phyloP scores from a whole-genome alignment of 495 filamentous ascomycete species.

The Tuber magnatum region DNA sequence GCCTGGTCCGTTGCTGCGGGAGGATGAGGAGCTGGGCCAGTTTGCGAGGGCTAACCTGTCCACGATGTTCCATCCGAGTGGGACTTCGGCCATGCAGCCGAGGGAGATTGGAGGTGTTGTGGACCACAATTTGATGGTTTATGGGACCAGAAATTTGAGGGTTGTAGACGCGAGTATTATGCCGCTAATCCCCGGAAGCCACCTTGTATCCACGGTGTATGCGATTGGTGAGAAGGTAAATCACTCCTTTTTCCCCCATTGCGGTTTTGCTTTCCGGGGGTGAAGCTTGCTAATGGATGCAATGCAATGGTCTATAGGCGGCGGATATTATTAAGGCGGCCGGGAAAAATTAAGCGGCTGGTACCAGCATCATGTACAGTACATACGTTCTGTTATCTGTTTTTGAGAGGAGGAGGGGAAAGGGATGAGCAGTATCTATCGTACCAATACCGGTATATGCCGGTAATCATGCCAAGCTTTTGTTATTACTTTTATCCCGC shows the following conservation, averaged over 20 bases:
- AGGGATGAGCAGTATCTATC: not conserved
- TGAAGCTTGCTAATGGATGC: constrained; percentile 17
- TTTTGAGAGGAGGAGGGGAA: not conserved
- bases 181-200: constrained; percentile 51
- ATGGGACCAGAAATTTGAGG: constrained; percentile 48
- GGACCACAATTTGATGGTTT: constrained; percentile 45
- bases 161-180: constrained; percentile 54
- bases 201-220: constrained; percentile 52
- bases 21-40: constrained; percentile 33
- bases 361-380: not conserved
- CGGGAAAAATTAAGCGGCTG: not conserved
- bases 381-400: not conserved
- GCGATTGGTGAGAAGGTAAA: constrained; percentile 54
- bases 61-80: constrained; percentile 44
- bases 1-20: constrained; percentile 33
- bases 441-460: too few relatives aligned
- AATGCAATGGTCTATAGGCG: constrained; percentile 28
- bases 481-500: not conserved
- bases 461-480: not conserved
- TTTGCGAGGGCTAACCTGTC: constrained; percentile 33
- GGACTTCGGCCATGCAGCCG: constrained; percentile 49
- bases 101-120: constrained; percentile 48
- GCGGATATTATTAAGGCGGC: constrained; percentile 44
- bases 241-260: not conserved
- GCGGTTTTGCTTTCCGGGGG: not conserved